Evolutionary conservation across 2,329 filamentous ascomycete species (phyloP), one percentile per base, ranked within the genome.

Genomic region (Ophiostoma quercus): DNA sequence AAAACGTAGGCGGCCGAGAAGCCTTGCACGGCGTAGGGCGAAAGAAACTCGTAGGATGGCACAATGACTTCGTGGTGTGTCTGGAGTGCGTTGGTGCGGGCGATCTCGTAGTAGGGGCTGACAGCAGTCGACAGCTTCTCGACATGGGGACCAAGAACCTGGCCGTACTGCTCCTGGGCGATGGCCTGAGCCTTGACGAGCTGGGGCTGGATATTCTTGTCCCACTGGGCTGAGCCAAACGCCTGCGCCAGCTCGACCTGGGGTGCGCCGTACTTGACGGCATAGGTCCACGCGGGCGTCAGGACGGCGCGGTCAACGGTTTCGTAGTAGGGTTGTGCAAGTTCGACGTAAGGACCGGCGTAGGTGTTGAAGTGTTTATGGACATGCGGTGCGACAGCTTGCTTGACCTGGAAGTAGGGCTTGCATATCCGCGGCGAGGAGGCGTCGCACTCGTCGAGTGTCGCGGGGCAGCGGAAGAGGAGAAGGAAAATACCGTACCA

Each of bases 401-500:
- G 79, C 84, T 88, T 82, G 82, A 88, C 75, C 80, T 88, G 80
- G 81, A 90, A 84, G 84, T 97, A 97, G 11, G 91, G 89, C 76
- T 89, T 89, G 85, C 95, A 99, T 72, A 98, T 86, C 73, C 82
- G 84, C 0, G 94, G 91, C 1, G 92, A 91, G 39, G 84, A 80
- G 34, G 90, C 86, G 75, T 87, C 85, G 76, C 95, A 86, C 34
- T 87, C 84, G 37, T 89, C 85, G 71, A 89, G 80, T 9, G 86
- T 87, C 2, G 88, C 82, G 14, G 94, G 94, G 78, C 94, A 99
- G 72, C 90, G 87, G 78, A 99, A 91, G 71, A 94, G 80, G 69
- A 95, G 82, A 32, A 91, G 95, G 72, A 93, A 79, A 73, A 98
- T 88, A 47, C 89, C 85, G 78, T 95, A 96, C 94, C 94, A 99